Evolutionary conservation across 2,329 filamentous ascomycete species (phyloP), one percentile per base, ranked within the genome.

Genomic region (Rutstroemia sydowiana): DNA sequence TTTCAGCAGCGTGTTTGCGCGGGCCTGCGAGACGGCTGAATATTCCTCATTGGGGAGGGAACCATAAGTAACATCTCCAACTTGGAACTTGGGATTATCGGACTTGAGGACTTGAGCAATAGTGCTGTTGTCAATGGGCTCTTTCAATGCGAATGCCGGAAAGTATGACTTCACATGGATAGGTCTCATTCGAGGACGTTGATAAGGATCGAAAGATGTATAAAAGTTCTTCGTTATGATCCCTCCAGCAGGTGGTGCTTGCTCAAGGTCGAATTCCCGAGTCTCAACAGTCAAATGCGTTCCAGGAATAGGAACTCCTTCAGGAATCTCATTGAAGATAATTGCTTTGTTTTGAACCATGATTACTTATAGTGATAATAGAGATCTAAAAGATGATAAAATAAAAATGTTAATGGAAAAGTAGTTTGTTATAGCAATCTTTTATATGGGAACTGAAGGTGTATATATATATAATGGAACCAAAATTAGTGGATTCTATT

Each of bases 101-200:
- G 82, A 87, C 69, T 85, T 85, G 62, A 92, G 63, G 23, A 95
- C 82, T 64, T 81, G 83, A 59, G 79, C 76, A 59, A 95, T 74
- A 48, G 73, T 75, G 59, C 69, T 68, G 69, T 84, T 91, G 59
- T 70, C 71, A 57, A 95, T 78, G 57, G 87, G 79, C 60, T 78
- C 69, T 65, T 76, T 75, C 43, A 87, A 68, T 14, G 74, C 66
- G 63, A 82, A 88, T 2, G 84, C 69, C 1, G 83, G 73, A 20
- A 74, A 67, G 73, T 90, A 93, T 9, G 86, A 89, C 70, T 85
- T 81, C 65, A 71, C 62, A 32, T 73, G 67, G 6, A 85, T 65
- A 44, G 75, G 69, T 44, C 88, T 83, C 86, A 95, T 91, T 60
- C 81, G 79, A 55, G 85, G 86, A 52, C 90, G 85, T 74, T 87